Conservation (phyloP, 345 rosid genomes). For the Excoecaria cochinchinensis region DNA sequence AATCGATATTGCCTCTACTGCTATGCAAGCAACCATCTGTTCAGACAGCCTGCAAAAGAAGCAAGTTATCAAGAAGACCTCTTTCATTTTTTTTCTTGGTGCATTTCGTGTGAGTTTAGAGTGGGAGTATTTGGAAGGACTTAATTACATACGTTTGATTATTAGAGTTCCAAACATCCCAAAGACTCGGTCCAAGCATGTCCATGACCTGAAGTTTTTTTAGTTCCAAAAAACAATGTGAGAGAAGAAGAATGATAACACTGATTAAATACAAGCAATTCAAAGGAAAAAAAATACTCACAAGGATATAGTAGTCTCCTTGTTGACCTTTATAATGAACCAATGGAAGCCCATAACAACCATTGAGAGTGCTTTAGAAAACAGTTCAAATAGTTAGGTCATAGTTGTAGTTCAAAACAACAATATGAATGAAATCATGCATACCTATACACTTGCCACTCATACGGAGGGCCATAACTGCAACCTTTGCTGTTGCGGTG, state of each 20-base stretch:
- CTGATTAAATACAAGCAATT: neutral
- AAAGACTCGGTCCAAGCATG: slow-evolving; percentile 93
- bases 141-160: slow-evolving; percentile 16
- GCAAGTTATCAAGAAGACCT: neutral
- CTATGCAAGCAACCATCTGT: slow-evolving; percentile 36
- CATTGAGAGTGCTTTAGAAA: slow-evolving; percentile 21
- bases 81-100: neutral
- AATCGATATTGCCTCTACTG: slow-evolving; percentile 31
- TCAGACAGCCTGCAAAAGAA: slow-evolving; percentile 20
- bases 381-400: neutral
- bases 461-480: slow-evolving; percentile 91
- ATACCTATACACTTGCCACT: slow-evolving; percentile 97
- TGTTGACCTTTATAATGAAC: slow-evolving; percentile 91
- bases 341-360: slow-evolving; percentile 85
- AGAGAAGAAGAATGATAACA: neutral
- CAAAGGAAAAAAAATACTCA: slow-evolving; percentile 27
- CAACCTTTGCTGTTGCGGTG: slow-evolving; percentile 94
- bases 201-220: slow-evolving; percentile 77
- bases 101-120: neutral
- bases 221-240: neutral
- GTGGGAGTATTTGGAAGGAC: neutral
- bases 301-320: slow-evolving; percentile 90
- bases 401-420: slow-evolving; percentile 1
- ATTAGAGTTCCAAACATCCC: slow-evolving; percentile 81
- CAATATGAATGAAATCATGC: slow-evolving; percentile 14